A percentile compares a stretch with the other conserved stretches of the same genome.
phyloP scores from a whole-genome alignment of 257 asterid genomes.

The Plantago major region DNA sequence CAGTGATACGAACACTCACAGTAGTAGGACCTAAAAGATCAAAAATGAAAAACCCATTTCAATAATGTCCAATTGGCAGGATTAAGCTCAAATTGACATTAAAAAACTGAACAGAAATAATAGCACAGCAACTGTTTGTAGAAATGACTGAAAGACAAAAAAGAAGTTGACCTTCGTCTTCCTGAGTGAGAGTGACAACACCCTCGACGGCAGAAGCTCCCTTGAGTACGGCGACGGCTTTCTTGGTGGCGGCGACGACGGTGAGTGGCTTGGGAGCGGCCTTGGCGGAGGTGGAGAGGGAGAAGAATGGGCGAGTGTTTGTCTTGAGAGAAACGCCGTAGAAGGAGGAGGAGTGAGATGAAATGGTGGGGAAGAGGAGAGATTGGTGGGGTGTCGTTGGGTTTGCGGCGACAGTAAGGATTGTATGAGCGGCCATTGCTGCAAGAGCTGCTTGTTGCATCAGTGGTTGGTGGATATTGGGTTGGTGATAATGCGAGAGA shows the following conservation, averaged over 20 bases:
- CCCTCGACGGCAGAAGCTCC: conserved; percentile 90
- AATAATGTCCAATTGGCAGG: background rate
- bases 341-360: conserved; percentile 36
- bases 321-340: conserved; percentile 60
- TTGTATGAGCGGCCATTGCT: conserved; percentile 71
- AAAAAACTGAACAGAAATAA: background rate
- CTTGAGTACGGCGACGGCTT: conserved; percentile 84
- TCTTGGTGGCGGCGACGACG: conserved; percentile 69
- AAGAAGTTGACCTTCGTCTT: conserved; percentile 46
- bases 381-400: conserved; percentile 28
- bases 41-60: conserved; percentile 13
- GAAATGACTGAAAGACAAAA: conserved; percentile 23
- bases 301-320: conserved; percentile 35
- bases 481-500: background rate
- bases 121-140: conserved; percentile 16
- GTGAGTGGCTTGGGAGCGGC: conserved; percentile 53
- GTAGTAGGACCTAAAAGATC: conserved; percentile 83
- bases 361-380: conserved; percentile 34
- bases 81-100: background rate
- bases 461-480: background rate
- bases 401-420: conserved; percentile 33
- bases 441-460: conserved; percentile 48
- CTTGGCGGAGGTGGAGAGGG: conserved; percentile 39
- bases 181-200: conserved; percentile 82
- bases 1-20: conserved; percentile 74